These are phyloP conservation scores for Fragaria vesca DNA, from an alignment of 306 rosid genomes.

Conservation along the genomic window DNA sequence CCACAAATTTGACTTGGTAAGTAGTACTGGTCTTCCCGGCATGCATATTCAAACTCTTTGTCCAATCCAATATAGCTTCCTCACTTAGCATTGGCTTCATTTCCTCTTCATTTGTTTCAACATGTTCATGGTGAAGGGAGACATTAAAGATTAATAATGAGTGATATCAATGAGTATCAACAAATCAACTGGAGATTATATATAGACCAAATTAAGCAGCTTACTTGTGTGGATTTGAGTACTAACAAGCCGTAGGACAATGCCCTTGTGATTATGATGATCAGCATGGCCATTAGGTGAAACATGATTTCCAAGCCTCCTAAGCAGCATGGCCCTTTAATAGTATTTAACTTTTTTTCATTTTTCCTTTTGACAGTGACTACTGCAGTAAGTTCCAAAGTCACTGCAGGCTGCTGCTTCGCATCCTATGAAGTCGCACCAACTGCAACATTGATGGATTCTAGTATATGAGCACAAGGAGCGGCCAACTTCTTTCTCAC, in stretches of 20 bases:
- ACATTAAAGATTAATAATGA: neutral
- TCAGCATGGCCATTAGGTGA: neutral
- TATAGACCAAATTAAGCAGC: neutral
- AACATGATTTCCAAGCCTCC: constrained; percentile 12
- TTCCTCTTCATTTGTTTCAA: constrained; percentile 20
- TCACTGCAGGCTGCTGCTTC: neutral
- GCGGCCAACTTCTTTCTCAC: neutral
- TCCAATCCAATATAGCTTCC: constrained; percentile 28
- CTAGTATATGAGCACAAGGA: neutral
- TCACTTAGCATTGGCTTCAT: constrained; percentile 40
- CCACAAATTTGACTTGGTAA: constrained; percentile 32
- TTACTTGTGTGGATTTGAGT: constrained; percentile 34
- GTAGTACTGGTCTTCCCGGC: constrained; percentile 5
- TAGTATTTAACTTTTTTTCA: neutral
- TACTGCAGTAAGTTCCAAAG: neutral
- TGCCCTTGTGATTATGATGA: neutral
- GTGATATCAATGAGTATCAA: neutral
- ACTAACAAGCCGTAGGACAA: constrained; percentile 47
- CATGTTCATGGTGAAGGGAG: neutral
- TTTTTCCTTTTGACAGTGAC: neutral
- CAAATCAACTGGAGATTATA: neutral
- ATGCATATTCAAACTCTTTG: neutral
- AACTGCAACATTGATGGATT: neutral
- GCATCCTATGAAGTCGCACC: neutral
- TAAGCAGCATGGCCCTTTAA: constrained; percentile 3